These are phyloP conservation scores for Tricholoma terreum DNA, from an alignment of 768 basidiomycete genomes.

Conservation along the genomic window DNA sequence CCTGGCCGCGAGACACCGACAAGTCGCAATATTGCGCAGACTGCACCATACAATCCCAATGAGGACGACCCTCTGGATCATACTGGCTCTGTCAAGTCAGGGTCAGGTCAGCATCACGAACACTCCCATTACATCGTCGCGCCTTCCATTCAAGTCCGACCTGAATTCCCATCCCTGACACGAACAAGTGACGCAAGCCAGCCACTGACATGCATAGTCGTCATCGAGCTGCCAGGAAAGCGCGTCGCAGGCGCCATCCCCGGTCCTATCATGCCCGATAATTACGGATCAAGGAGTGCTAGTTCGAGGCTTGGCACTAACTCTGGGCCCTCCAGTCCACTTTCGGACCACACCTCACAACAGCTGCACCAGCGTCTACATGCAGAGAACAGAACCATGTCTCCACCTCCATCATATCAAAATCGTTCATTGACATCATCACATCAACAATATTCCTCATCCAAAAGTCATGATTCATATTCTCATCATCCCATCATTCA, in stretches of 20 bases:
- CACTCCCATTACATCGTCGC: constrained; percentile 76
- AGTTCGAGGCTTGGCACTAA: constrained; percentile 23
- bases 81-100: constrained; percentile 46
- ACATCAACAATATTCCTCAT: constrained; percentile 31
- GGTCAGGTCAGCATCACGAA: constrained; percentile 39
- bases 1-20: constrained; percentile 68
- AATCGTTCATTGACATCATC: constrained; percentile 25
- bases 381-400: constrained; percentile 22
- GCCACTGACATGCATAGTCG: constrained; percentile 89
- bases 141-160: constrained; percentile 89
- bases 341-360: constrained; percentile 28
- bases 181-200: constrained; percentile 69
- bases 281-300: constrained; percentile 34
- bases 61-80: constrained; percentile 86
- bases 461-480: constrained; percentile 31
- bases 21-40: constrained; percentile 33
- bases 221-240: constrained; percentile 88
- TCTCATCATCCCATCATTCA: constrained; percentile 32
- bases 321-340: constrained; percentile 45
- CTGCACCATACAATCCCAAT: constrained; percentile 55
- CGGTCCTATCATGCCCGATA: constrained; percentile 50
- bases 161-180: constrained; percentile 84
- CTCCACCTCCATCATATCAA: constrained; percentile 25
- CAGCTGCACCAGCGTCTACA: constrained; percentile 21
- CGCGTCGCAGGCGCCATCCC: constrained; percentile 51